phyloP scores from a whole-genome alignment of 805 yeast species.

The Pichia ethanolica region DNA sequence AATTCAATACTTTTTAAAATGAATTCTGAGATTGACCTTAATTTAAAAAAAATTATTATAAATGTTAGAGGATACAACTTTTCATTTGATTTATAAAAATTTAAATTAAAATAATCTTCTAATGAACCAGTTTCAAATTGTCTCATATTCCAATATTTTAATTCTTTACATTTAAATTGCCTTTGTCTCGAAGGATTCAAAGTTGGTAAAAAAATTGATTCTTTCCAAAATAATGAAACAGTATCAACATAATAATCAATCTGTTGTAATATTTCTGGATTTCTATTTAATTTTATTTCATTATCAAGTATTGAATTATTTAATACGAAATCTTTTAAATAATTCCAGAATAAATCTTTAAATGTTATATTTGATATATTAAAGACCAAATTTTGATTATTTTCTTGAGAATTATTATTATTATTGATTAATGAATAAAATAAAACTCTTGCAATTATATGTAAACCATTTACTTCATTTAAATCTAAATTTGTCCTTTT shows the following conservation, averaged over 20 bases:
- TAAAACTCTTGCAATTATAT: constrained; percentile 53
- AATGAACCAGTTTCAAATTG: constrained; percentile 68
- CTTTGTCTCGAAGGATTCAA: constrained; percentile 81
- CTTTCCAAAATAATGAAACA: constrained; percentile 5
- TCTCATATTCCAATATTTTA: constrained; percentile 64
- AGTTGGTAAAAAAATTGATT: constrained; percentile 15
- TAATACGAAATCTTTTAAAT: constrained; percentile 16
- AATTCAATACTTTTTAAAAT: constrained; percentile 68
- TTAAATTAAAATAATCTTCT: constrained; percentile 32
- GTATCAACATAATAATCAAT: constrained; percentile 19
- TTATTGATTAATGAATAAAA: constrained; percentile 50
- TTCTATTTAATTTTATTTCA: constrained; percentile 29
- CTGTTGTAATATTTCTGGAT: constrained; percentile 36
- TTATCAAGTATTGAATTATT: constrained; percentile 17
- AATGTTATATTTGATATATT: constrained; percentile 38
- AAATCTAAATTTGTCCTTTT: constrained; percentile 20
- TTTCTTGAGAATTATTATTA: constrained; percentile 4
- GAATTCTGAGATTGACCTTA: constrained; percentile 66
- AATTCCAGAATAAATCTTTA: constrained; percentile 28
- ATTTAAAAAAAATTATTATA: constrained; percentile 60
- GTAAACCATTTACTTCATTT: constrained; percentile 29
- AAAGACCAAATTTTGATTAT: constrained; percentile 54
- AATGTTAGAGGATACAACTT: constrained; percentile 50
- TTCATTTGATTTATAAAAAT: constrained; percentile 24
- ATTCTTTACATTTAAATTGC: constrained; percentile 55